Base-by-base conservation (phyloP, 2,329 filamentous ascomycete genomes). In the Nigrospora oryzae region DNA sequence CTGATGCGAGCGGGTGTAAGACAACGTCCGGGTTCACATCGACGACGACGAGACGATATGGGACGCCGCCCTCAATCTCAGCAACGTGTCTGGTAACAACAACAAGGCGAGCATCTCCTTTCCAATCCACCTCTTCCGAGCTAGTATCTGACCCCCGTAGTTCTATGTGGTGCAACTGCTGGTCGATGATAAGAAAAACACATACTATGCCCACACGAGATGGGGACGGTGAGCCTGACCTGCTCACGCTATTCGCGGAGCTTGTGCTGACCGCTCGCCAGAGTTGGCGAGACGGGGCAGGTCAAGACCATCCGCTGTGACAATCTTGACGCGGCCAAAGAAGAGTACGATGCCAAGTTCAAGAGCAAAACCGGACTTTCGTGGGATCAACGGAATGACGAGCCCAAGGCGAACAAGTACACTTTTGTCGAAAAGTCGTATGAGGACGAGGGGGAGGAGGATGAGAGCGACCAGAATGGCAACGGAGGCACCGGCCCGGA, bases 121-220 rank as follows among this genome's bases (percentile, higher is more conserved):
- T 10, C 23, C 23, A 28, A 28, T 10, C 8, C 23, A 5, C 8
- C 23, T 7, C 5, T 10, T 10, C 23, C 23, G 23, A 28, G 23
- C 5, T 28, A 7, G 2, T 7, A 10, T 28, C 5, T 36, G 34
- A 36, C 34, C 5, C 34, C 5, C 14, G 34, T 16, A 50, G 44
- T 53, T 51, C 30, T 53, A 53, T 32, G 49, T 49, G 51, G 35
- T 53, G 7, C 51, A 53, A 28, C 43, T 53, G 3, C 38, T 53
- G 8, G 46, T 47, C 6, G 44, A 51, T 39, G 44, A 50, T 12
- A 46, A 48, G 32, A 23, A 37, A 5, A 31, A 36, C 15, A 47
- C 36, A 8, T 49, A 47, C 32, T 49, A 49, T 35, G 38, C 46
- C n/a, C 49, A 53, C 16, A 46, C 32, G 3, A 43, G 51, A 7